Conservation (phyloP, 805 yeast species). For the Candida ponderosae region DNA sequence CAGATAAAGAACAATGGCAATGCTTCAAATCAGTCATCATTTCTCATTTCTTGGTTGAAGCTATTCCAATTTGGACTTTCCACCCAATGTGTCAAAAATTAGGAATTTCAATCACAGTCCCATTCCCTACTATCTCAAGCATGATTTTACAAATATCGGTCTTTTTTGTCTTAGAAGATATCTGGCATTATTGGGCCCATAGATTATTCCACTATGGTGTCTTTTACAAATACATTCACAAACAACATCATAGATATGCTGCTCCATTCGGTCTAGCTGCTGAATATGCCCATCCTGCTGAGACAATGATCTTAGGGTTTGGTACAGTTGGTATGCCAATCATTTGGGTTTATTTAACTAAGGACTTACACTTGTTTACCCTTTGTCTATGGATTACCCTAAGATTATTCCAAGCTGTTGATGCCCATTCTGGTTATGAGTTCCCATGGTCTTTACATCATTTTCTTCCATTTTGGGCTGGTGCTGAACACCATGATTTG, state of each 20-base stretch:
- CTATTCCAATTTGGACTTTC: slow-evolving; percentile 94
- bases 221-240: slow-evolving; percentile 89
- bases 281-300: slow-evolving; percentile 95
- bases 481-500: slow-evolving; percentile 96
- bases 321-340: slow-evolving; percentile 97
- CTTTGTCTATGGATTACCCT: slow-evolving; percentile 80
- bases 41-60: slow-evolving; percentile 89
- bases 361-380: slow-evolving; percentile 82
- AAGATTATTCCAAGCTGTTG: slow-evolving; percentile 93
- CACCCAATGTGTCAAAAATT: slow-evolving; percentile 83
- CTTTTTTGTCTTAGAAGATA: slow-evolving; percentile 83
- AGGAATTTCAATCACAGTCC: slow-evolving; percentile 73
- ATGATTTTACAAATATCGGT: slow-evolving; percentile 61
- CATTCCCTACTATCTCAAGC: slow-evolving; percentile 65
- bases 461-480: slow-evolving; percentile 94
- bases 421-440: slow-evolving; percentile 96
- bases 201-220: slow-evolving; percentile 82
- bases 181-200: slow-evolving; percentile 97
- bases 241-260: slow-evolving; percentile 96
- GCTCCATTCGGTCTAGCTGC: slow-evolving; percentile 98
- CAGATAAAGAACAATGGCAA: slow-evolving; percentile 83
- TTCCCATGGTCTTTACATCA: slow-evolving; percentile 95
- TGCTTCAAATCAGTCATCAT: slow-evolving; percentile 79
- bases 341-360: slow-evolving; percentile 67
- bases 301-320: slow-evolving; percentile 82